Evolutionary conservation across 2,329 filamentous ascomycete genomes (phyloP).

Genomic region (Biscogniauxia mediterranea): DNA sequence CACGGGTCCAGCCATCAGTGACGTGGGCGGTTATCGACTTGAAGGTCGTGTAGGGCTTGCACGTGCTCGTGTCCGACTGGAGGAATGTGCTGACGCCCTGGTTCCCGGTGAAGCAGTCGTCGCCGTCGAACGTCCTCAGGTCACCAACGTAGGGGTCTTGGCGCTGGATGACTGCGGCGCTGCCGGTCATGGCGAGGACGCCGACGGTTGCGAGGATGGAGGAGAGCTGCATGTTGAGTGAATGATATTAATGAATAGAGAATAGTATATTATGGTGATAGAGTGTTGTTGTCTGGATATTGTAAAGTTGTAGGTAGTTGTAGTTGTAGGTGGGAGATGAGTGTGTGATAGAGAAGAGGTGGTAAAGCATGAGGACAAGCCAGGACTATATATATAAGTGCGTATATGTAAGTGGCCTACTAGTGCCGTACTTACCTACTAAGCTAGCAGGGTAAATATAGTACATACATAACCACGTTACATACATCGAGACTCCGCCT

Average conservation of each 20-base stretch:
- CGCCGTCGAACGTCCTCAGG: conserved; percentile 14
- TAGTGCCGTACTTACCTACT: too few species aligned
- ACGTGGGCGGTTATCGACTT: conserved; percentile 17
- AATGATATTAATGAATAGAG: neutral
- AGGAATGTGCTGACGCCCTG: conserved; percentile 20
- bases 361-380: too few species aligned
- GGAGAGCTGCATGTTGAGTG: conserved; percentile 9
- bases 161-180: conserved; percentile 5
- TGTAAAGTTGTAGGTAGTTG: too few species aligned
- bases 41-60: conserved; percentile 13
- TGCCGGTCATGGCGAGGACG: conserved; percentile 3
- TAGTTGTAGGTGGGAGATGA: too few species aligned
- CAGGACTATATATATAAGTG: too few species aligned
- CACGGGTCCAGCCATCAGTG: conserved; percentile 13
- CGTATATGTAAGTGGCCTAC: too few species aligned
- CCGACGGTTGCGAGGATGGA: conserved; percentile 5
- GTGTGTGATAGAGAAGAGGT: too few species aligned
- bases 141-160: conserved; percentile 18
- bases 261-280: neutral
- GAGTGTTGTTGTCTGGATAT: too few species aligned
- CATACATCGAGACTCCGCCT: neutral
- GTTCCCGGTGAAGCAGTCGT: conserved; percentile 13
- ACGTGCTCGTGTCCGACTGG: conserved; percentile 13
- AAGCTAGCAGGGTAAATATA: neutral
- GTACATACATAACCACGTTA: neutral